phyloP scores from a whole-genome alignment of 768 basidiomycete species.

The Xerocomus brunneocitrinus region DNA sequence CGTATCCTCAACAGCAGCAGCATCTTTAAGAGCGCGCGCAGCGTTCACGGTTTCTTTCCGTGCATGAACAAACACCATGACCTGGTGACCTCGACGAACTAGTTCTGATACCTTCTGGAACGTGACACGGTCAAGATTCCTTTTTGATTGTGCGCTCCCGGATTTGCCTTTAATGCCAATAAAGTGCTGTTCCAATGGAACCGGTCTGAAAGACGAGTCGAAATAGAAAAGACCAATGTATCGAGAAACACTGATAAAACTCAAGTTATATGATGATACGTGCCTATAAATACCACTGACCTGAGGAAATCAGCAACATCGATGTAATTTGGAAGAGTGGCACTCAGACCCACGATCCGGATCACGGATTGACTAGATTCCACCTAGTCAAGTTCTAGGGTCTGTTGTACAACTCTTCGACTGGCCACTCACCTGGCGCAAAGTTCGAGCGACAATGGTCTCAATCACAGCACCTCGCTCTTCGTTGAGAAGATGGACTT shows the following conservation, averaged over 20 bases:
- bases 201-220: conserved; percentile 93
- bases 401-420: not conserved
- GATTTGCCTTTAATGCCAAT: conserved; percentile 89
- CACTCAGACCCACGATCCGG: conserved; percentile 92
- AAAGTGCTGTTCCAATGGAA: conserved; percentile 97
- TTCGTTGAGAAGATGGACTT: conserved; percentile 95
- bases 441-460: conserved; percentile 92
- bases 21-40: conserved; percentile 75
- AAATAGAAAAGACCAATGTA: conserved; percentile 93
- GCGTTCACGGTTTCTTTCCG: conserved; percentile 97
- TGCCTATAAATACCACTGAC: conserved; percentile 37
- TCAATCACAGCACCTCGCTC: conserved; percentile 98
- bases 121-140: conserved; percentile 82
- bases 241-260: conserved; percentile 66
- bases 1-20: conserved; percentile 64
- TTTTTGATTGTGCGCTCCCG: conserved; percentile 63
- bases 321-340: conserved; percentile 94
- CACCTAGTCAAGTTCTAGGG: conserved; percentile 47
- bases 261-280: conserved; percentile 1
- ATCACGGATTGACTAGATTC: conserved; percentile 96
- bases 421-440: conserved; percentile 63
- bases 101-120: conserved; percentile 89
- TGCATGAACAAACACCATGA: conserved; percentile 99
- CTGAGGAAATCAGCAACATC: conserved; percentile 94
- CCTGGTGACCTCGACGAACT: conserved; percentile 90